Conservation (phyloP, 2,329 filamentous ascomycete species). For the Diaporthe amygdali region DNA sequence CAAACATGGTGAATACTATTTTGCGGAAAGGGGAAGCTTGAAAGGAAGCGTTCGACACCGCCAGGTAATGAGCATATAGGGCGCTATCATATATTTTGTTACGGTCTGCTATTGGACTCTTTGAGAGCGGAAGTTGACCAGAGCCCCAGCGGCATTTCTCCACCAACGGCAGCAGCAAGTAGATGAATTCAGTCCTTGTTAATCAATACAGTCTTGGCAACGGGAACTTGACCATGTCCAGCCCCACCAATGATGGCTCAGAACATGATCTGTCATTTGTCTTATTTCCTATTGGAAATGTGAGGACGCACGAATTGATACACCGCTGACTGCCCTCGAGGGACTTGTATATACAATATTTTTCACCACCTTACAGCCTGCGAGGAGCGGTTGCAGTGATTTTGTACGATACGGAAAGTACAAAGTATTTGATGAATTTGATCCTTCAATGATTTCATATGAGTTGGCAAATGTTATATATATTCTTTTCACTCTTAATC, state of each 20-base stretch:
- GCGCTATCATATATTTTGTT: background rate
- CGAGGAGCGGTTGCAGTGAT: no score
- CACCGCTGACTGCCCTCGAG: no score
- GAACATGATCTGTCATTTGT: background rate
- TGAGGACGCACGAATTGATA: no score
- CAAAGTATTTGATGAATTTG: no score
- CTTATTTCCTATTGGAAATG: no score
- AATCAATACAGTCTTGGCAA: background rate
- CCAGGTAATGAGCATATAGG: background rate
- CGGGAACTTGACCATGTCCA: background rate
- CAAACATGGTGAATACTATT: background rate
- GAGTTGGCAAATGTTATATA: no score
- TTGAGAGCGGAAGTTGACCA: background rate
- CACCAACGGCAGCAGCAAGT: background rate
- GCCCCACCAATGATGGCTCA: background rate
- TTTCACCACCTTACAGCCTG: no score
- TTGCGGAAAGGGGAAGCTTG: background rate
- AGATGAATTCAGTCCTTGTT: background rate
- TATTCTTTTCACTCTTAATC: no score
- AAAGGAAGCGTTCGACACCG: background rate
- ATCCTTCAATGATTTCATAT: no score
- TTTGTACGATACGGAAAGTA: no score
- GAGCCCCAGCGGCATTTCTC: background rate
- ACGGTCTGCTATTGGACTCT: background rate
- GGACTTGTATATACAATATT: no score